Evolutionary conservation across 2,329 filamentous ascomycete genomes (phyloP).

Genomic region (Drechslerella dactyloides): DNA sequence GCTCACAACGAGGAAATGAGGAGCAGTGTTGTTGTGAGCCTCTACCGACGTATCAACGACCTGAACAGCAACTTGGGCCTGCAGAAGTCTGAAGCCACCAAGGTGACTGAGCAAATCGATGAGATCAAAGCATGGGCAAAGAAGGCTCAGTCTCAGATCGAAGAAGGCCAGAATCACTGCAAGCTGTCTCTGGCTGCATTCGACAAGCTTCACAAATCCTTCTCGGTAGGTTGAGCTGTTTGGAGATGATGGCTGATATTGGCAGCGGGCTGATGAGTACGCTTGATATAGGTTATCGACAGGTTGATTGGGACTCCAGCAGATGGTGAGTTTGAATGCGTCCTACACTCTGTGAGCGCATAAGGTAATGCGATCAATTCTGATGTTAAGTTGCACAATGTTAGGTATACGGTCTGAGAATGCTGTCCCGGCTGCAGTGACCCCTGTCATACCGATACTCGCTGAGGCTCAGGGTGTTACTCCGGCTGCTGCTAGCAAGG

Average conservation of each 20-base stretch:
- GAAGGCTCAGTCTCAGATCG: slow-evolving; percentile 10
- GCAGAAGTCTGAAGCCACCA: slow-evolving; percentile 19
- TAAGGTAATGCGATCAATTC: no score
- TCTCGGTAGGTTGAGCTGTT: slow-evolving; percentile 5
- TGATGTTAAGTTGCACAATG: no score
- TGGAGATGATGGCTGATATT: background rate
- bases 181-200: slow-evolving; percentile 17
- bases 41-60: slow-evolving; percentile 21
- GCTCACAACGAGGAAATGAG: slow-evolving; percentile 21
- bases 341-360: no score
- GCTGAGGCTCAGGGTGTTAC: background rate
- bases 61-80: slow-evolving; percentile 9
- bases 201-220: slow-evolving; percentile 7
- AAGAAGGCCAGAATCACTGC: slow-evolving; percentile 12
- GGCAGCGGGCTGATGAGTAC: background rate
- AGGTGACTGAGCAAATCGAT: slow-evolving; percentile 14
- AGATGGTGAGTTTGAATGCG: background rate
- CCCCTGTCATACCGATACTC: background rate
- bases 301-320: background rate
- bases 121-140: slow-evolving; percentile 10
- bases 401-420: no score
- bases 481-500: background rate
- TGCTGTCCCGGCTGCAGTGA: background rate
- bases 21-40: slow-evolving; percentile 14
- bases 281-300: background rate